These are phyloP conservation scores for Tylopilus subfusipes DNA, from an alignment of 768 basidiomycete genomes.

Conservation along the genomic window DNA sequence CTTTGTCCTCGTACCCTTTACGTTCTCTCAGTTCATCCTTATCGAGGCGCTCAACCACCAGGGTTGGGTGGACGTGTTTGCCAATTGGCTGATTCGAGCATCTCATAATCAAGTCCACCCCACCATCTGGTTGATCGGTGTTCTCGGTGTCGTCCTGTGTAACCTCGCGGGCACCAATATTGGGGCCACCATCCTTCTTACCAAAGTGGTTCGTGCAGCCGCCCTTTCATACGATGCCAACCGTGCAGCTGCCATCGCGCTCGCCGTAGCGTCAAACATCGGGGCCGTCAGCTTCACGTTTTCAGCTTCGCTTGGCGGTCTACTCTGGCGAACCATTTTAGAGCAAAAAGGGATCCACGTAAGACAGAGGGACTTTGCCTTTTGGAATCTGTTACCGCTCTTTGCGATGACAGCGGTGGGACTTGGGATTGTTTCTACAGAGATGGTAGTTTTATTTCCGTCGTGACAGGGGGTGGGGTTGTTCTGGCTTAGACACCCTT, in stretches of 20 bases:
- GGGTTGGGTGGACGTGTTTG: slow-evolving; percentile 88
- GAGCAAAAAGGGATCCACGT: slow-evolving; percentile 63
- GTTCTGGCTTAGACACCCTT: no score
- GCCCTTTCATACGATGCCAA: slow-evolving; percentile 28
- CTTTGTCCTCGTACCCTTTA: slow-evolving; percentile 82
- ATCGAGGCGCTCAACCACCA: slow-evolving; percentile 77
- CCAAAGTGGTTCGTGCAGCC: slow-evolving; percentile 66
- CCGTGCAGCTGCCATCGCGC: slow-evolving; percentile 51
- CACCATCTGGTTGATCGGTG: slow-evolving; percentile 63
- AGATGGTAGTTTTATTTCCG: slow-evolving; percentile 47
- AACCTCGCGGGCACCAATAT: slow-evolving; percentile 47
- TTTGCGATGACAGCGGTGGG: slow-evolving; percentile 64
- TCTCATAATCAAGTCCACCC: slow-evolving; percentile 41
- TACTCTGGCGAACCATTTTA: slow-evolving; percentile 79
- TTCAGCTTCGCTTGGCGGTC: slow-evolving; percentile 81
- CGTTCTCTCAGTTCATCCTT: slow-evolving; percentile 81
- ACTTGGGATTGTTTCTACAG: slow-evolving; percentile 66
- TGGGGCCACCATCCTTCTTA: slow-evolving; percentile 75
- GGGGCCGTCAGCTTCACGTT: slow-evolving; percentile 91
- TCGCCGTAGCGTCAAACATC: slow-evolving; percentile 54
- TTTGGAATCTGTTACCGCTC: slow-evolving; percentile 67
- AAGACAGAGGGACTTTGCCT: slow-evolving; percentile 58
- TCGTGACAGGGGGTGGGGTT: no score
- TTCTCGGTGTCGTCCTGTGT: slow-evolving; percentile 69
- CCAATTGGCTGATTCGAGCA: slow-evolving; percentile 57